A percentile compares a stretch with the other conserved stretches of the same genome.
Conservation (phyloP, 2,329 filamentous ascomycete genomes). For the Fusarium foetens region DNA sequence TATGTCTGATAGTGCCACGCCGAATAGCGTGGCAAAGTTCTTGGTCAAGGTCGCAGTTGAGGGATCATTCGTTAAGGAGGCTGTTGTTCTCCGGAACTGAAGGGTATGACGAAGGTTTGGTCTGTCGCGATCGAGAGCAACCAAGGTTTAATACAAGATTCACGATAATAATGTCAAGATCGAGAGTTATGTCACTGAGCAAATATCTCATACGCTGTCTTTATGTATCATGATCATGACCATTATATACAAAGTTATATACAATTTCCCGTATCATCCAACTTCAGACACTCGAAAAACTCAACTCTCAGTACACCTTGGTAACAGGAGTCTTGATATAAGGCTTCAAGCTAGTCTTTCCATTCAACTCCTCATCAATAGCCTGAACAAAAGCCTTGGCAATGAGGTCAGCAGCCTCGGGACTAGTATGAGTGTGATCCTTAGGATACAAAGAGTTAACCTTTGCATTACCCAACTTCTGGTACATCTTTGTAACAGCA, state of each 20-base stretch:
- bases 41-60: conserved; percentile 49
- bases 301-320: conserved; percentile 32
- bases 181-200: fast-evolving
- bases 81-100: conserved; percentile 34
- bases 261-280: background rate
- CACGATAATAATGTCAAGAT: fast-evolving
- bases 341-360: conserved; percentile 39
- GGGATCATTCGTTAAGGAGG: conserved; percentile 30
- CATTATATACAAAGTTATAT: background rate
- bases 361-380: conserved; percentile 45
- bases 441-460: conserved; percentile 66
- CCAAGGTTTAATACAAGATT: fast-evolving
- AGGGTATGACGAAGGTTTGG: fast-evolving
- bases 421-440: conserved; percentile 72
- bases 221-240: background rate
- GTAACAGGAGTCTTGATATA: conserved; percentile 44
- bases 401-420: conserved; percentile 64
- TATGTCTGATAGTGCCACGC: conserved; percentile 45
- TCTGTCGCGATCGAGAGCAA: fast-evolving
- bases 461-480: conserved; percentile 58
- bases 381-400: conserved; percentile 63
- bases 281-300: background rate
- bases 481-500: conserved; percentile 65
- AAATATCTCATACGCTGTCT: background rate
- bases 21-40: conserved; percentile 47